These are phyloP conservation scores for Candida neerlandica DNA, from an alignment of 1,139 yeast species.

Conservation along the genomic window DNA sequence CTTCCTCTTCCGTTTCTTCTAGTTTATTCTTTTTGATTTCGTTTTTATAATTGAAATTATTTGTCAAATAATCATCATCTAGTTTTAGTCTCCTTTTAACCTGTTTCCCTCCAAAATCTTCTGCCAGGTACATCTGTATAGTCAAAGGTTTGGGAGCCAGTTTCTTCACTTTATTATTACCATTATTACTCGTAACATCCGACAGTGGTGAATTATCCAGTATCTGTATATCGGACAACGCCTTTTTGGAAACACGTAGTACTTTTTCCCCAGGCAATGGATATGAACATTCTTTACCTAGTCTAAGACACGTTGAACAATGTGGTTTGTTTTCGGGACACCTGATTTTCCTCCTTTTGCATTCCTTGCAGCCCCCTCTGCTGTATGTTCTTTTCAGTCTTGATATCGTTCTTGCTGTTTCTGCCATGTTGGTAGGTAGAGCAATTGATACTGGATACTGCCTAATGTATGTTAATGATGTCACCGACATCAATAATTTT, in stretches of 20 bases:
- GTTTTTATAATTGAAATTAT: not conserved
- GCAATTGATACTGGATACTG: too few relatives aligned
- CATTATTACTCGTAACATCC: not conserved
- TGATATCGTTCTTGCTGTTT: too few relatives aligned
- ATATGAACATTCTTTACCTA: slow-evolving; percentile 27
- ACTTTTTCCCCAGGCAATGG: slow-evolving; percentile 28
- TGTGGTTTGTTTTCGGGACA: slow-evolving; percentile 57
- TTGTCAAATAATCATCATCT: slow-evolving; percentile 5
- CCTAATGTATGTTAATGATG: too few relatives aligned
- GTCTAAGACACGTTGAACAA: slow-evolving; percentile 40
- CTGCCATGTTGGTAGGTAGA: too few relatives aligned
- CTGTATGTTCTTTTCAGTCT: slow-evolving; percentile 22
- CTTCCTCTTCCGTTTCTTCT: not conserved
- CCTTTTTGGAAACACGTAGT: slow-evolving; percentile 15
- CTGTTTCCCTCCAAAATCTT: slow-evolving; percentile 12
- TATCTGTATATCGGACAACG: slow-evolving; percentile 3
- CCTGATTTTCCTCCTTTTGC: slow-evolving; percentile 33
- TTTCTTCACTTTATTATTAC: not conserved
- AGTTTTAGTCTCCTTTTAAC: slow-evolving; percentile 9
- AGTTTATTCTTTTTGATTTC: not conserved
- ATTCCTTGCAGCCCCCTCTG: slow-evolving; percentile 32
- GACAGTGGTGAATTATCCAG: not conserved
- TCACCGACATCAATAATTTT: too few relatives aligned
- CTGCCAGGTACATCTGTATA: slow-evolving; percentile 19
- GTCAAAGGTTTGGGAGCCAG: slow-evolving; percentile 14